Percentiles rank a stretch among this genome's conserved stretches.
Evolutionary conservation across 2,329 filamentous ascomycete genomes (phyloP).

Genomic region (Monosporascus sp.): DNA sequence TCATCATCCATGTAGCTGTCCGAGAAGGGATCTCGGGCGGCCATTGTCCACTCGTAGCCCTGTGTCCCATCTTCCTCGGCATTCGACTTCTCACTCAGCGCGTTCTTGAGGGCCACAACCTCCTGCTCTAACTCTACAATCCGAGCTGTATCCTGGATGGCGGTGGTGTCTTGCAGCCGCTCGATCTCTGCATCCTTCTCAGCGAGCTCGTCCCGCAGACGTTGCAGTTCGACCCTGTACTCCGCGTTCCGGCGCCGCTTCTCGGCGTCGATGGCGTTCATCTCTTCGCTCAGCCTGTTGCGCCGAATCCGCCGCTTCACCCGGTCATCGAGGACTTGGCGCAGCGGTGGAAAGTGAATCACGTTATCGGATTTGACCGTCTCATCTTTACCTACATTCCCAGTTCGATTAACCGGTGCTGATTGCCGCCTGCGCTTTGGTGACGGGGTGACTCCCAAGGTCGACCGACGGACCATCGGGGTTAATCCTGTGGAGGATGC

Average conservation of each 20-base stretch:
- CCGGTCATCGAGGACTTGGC: constrained; percentile 46
- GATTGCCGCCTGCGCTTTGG: constrained; percentile 42
- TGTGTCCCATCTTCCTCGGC: constrained; percentile 9
- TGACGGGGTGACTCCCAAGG: constrained; percentile 29
- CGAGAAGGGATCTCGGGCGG: constrained; percentile 42
- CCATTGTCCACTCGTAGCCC: constrained; percentile 45
- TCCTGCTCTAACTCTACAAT: constrained; percentile 33
- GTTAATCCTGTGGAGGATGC: constrained; percentile 45
- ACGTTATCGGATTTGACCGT: constrained; percentile 26
- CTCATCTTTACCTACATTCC: constrained; percentile 6
- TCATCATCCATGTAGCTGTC: constrained; percentile 39
- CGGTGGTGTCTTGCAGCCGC: constrained; percentile 44
- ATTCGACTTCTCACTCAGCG: constrained; percentile 18
- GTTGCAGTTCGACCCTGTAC: constrained; percentile 41
- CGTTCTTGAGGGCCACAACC: constrained; percentile 26
- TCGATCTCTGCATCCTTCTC: constrained; percentile 49
- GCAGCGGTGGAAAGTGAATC: constrained; percentile 43
- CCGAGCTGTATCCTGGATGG: constrained; percentile 38
- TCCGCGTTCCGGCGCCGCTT: constrained; percentile 35
- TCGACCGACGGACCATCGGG: constrained; percentile 50
- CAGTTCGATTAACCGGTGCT: constrained; percentile 27
- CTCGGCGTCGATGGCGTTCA: constrained; percentile 46
- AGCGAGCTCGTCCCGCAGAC: constrained; percentile 43
- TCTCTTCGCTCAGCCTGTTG: constrained; percentile 53
- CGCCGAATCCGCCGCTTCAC: constrained; percentile 52